Percentiles rank a stretch among this genome's conserved stretches.
Conservation (phyloP, 2,329 filamentous ascomycete genomes). For the Microdochium nivale region DNA sequence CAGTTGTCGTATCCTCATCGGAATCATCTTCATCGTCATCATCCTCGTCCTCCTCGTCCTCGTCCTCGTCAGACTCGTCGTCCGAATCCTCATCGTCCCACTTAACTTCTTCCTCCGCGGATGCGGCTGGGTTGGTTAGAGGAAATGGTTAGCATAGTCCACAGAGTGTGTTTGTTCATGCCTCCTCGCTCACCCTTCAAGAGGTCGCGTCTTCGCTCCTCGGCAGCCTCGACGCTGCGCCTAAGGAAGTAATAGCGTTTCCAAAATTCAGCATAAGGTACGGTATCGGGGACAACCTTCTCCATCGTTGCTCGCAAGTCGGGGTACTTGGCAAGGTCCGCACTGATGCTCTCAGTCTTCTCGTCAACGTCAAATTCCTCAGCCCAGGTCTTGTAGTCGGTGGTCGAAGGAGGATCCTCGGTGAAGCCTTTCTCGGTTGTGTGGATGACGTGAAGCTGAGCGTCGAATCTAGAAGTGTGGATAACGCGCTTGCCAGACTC, state of each 20-base stretch:
- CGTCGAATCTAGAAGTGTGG: constrained; percentile 88
- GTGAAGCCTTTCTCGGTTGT: constrained; percentile 74
- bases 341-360: constrained; percentile 76
- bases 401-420: constrained; percentile 62
- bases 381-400: constrained; percentile 68
- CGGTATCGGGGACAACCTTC: constrained; percentile 83
- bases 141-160: constrained; percentile 7
- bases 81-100: constrained; percentile 61
- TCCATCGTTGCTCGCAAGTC: constrained; percentile 89
- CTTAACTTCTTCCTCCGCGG: constrained; percentile 61
- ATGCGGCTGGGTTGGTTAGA: constrained; percentile 44
- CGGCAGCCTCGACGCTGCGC: constrained; percentile 87
- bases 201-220: constrained; percentile 79
- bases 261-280: constrained; percentile 91
- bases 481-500: constrained; percentile 85
- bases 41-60: constrained; percentile 28
- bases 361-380: constrained; percentile 69
- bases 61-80: constrained; percentile 58
- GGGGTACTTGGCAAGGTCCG: constrained; percentile 75
- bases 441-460: constrained; percentile 92
- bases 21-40: constrained; percentile 25
- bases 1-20: constrained; percentile 25
- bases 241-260: constrained; percentile 90
- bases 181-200: constrained; percentile 62
- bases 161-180: not conserved